Evolutionary conservation across 345 rosid genomes (phyloP).

Genomic region (Rhodamnia rubescens): DNA sequence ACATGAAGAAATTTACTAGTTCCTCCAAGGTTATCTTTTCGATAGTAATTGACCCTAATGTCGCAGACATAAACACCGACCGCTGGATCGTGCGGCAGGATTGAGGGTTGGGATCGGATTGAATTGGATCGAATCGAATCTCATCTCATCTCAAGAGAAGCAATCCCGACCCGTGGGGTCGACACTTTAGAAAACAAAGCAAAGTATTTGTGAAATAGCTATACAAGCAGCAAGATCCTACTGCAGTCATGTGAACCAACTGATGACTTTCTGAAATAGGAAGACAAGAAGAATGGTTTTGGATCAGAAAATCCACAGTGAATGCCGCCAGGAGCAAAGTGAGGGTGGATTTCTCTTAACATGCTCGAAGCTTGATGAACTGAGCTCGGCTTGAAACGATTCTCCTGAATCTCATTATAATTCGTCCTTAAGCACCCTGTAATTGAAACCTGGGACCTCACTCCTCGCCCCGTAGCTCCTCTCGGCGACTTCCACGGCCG

Average conservation of each 20-base stretch:
- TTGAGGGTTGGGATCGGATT: not conserved
- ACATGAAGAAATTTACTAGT: not conserved
- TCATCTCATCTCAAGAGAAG: not conserved
- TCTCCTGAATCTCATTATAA: not conserved
- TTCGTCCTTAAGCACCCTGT: not conserved
- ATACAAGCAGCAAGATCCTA: not conserved
- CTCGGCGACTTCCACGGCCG: not conserved
- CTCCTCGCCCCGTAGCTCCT: not conserved
- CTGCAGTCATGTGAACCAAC: not conserved
- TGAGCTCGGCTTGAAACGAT: not conserved
- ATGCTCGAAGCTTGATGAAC: not conserved
- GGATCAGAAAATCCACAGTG: not conserved
- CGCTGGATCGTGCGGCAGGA: too few relatives aligned
- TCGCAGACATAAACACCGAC: too few relatives aligned
- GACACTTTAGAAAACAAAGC: not conserved
- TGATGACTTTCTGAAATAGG: not conserved
- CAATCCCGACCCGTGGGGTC: not conserved
- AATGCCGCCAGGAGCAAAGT: not conserved
- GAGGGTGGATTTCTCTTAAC: not conserved
- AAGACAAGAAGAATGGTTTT: not conserved
- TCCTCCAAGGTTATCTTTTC: too few relatives aligned
- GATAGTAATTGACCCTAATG: too few relatives aligned
- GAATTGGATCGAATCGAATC: not conserved
- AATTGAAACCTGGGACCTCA: not conserved
- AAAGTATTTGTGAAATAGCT: not conserved